These are phyloP conservation scores for Lactifluus echinatus DNA, from an alignment of 768 basidiomycete genomes.

Conservation along the genomic window DNA sequence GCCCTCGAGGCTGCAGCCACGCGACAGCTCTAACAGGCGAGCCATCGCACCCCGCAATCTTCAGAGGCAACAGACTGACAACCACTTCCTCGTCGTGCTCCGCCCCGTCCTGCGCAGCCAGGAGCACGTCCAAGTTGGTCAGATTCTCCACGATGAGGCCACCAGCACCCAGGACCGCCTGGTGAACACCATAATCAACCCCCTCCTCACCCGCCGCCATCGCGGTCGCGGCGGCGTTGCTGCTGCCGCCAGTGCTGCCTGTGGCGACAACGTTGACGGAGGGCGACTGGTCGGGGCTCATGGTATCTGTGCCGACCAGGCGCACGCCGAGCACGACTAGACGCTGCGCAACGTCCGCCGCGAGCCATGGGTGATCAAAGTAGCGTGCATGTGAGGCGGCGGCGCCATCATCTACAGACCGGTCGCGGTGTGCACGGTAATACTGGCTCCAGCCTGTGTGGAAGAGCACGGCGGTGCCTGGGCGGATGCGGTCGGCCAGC, in stretches of 20 bases:
- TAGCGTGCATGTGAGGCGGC: slow-evolving; percentile 3
- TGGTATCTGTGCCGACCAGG: slow-evolving; percentile 24
- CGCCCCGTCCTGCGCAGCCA: slow-evolving; percentile 3
- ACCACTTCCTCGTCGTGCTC: slow-evolving; percentile 1
- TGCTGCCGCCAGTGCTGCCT: background rate
- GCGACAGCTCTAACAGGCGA: slow-evolving; percentile 26
- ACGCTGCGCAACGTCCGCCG: slow-evolving; percentile 21
- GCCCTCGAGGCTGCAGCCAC: slow-evolving; percentile 5
- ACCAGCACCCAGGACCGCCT: slow-evolving; percentile 20
- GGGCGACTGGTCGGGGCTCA: slow-evolving; percentile 25
- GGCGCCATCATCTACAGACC: background rate
- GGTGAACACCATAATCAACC: slow-evolving; percentile 22
- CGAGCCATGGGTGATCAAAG: slow-evolving; percentile 26
- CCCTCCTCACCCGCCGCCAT: background rate
- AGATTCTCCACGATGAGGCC: slow-evolving; percentile 26
- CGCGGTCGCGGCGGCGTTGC: background rate
- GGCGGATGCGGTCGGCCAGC: slow-evolving; percentile 15
- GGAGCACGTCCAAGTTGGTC: slow-evolving; percentile 21
- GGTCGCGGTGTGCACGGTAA: background rate
- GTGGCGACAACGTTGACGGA: background rate
- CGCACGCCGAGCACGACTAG: slow-evolving; percentile 22
- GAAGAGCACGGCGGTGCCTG: slow-evolving; percentile 22
- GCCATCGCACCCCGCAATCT: slow-evolving; percentile 23
- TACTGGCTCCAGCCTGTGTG: slow-evolving; percentile 25
- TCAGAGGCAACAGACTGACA: slow-evolving; percentile 24